Base-by-base conservation (phyloP, 805 yeast species). In the Cyberlindnera veronae region DNA sequence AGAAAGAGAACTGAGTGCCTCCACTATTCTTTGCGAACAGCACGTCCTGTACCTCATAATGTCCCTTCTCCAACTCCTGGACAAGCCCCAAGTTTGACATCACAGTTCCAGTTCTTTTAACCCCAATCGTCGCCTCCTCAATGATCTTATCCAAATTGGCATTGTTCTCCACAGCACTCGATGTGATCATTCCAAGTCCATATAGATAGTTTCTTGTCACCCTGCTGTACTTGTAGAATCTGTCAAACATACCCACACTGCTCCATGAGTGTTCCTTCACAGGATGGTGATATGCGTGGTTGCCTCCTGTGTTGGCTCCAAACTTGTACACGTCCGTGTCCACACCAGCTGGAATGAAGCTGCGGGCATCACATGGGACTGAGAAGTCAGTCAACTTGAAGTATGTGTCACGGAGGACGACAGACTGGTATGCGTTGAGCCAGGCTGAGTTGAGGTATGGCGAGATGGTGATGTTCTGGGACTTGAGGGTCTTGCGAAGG, bases 71-170 rank as follows among this genome's bases (percentile, higher is more conserved):
- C 12, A 12, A 14, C 14, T 26, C 26, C 10, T 19, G 18, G 4
- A 50, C n/a, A 1, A 42, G 18, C 3, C 58, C 58, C 16, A 54
- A n/a, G 32, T 54, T 54, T 6, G 58, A 54, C 32, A 50, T 29
- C 23, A 45, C 22, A 4, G 49, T 26, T 9, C 52, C 52, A 2
- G 39, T 27, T 36, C 55, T 44, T 9, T 24, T 23, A 6, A 18
- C 32, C 13, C 45, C 46, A 12, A 49, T 34, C 3, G 37, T 35
- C 9, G 41, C 32, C 12, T 37, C 44, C 6, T 18, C 21, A 1
- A 52, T 19, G 10, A 43, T 14, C 20, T 42, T 38, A 27, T 54
- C 58, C 31, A 54, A 7, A 14, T 51, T 51, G 10, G 33, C 32
- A 5, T 28, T 22, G 15, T 34, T 30, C 15, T 28, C 21, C 3